These are phyloP conservation scores for Sarocladium kiliense DNA, from an alignment of 2,329 filamentous ascomycete species.

Conservation along the genomic window DNA sequence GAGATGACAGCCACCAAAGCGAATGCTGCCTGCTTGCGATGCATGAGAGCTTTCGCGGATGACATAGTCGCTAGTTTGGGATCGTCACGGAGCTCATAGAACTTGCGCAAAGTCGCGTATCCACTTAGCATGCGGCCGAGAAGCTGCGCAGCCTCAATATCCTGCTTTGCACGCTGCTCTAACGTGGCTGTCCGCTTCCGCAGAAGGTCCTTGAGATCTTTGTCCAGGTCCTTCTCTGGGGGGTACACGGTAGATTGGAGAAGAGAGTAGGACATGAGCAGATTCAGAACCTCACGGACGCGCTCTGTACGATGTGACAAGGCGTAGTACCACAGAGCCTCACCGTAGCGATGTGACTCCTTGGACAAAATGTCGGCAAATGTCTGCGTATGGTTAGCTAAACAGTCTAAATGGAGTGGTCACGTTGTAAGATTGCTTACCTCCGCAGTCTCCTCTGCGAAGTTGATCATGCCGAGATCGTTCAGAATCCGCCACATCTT, in stretches of 20 bases:
- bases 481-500: slow-evolving; percentile 75
- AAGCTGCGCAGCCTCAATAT: slow-evolving; percentile 76
- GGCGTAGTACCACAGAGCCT: slow-evolving; percentile 86
- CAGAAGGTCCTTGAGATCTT: slow-evolving; percentile 64
- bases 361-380: slow-evolving; percentile 75
- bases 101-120: slow-evolving; percentile 84
- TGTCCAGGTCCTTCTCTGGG: slow-evolving; percentile 64
- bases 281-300: slow-evolving; percentile 78
- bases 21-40: slow-evolving; percentile 64
- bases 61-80: slow-evolving; percentile 20
- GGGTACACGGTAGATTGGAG: slow-evolving; percentile 82
- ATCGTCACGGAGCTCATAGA: slow-evolving; percentile 79
- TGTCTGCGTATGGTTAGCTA: slow-evolving; percentile 48
- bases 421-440: slow-evolving; percentile 36
- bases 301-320: slow-evolving; percentile 74
- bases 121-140: slow-evolving; percentile 83
- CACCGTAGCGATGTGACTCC: slow-evolving; percentile 72
- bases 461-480: slow-evolving; percentile 68
- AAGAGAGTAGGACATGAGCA: slow-evolving; percentile 82
- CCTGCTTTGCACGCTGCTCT: slow-evolving; percentile 64
- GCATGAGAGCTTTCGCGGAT: slow-evolving; percentile 43
- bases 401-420: neutral
- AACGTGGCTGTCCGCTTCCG: slow-evolving; percentile 67
- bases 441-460: slow-evolving; percentile 77
- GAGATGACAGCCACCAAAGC: slow-evolving; percentile 79